phyloP scores from a whole-genome alignment of 768 basidiomycete species.

The Calocera viscosa region DNA sequence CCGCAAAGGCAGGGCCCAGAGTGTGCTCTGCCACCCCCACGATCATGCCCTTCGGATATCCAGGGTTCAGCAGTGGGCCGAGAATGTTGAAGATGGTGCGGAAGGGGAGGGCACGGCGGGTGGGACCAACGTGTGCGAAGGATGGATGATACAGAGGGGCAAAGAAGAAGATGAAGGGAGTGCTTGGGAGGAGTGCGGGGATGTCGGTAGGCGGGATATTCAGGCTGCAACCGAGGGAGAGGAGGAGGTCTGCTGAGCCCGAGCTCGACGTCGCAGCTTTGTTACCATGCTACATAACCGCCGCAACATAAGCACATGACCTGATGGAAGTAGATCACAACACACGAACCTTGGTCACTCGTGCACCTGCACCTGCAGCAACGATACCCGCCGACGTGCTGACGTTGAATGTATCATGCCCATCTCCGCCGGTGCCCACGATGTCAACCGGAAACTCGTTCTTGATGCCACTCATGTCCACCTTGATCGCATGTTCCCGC shows the following conservation, averaged over 20 bases:
- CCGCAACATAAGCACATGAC: no score
- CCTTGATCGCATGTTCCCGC: conserved; percentile 51
- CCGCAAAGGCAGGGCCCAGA: conserved; percentile 71
- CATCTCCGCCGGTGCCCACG: conserved; percentile 91
- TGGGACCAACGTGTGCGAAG: conserved; percentile 66
- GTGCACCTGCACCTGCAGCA: conserved; percentile 85
- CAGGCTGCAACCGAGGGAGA: conserved; percentile 60
- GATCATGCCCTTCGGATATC: conserved; percentile 74
- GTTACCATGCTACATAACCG: conserved; percentile 67
- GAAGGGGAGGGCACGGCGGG: conserved; percentile 78
- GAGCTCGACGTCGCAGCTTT: conserved; percentile 87
- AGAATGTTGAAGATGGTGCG: conserved; percentile 94
- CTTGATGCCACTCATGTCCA: conserved; percentile 18
- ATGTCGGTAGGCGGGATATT: conserved; percentile 44
- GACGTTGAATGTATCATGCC: conserved; percentile 92
- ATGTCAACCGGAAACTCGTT: conserved; percentile 46
- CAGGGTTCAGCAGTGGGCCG: conserved; percentile 89
- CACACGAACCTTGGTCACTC: conserved; percentile 71
- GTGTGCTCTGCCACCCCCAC: conserved; percentile 75
- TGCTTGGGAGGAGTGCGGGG: conserved; percentile 38
- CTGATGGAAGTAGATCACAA: neutral
- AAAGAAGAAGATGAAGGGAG: conserved; percentile 86
- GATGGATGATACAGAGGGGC: conserved; percentile 89
- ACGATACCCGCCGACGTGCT: conserved; percentile 89
- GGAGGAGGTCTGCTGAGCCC: conserved; percentile 84